Evolutionary conservation across 495 filamentous ascomycete genomes (phyloP).

Genomic region (Daldinia grandis): DNA sequence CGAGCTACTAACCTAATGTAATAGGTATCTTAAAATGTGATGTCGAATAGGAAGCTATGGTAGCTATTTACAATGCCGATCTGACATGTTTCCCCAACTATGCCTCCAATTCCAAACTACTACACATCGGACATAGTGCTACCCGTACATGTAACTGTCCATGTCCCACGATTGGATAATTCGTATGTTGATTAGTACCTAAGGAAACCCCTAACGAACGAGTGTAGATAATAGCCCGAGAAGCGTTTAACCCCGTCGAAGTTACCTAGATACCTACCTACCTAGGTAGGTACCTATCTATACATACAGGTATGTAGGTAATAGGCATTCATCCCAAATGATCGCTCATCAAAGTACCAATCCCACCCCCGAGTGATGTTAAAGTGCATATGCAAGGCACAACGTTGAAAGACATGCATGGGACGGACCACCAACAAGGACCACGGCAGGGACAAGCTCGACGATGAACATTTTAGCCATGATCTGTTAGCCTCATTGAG

Average conservation of each 20-base stretch:
- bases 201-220: conserved; percentile 9
- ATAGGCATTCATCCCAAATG: conserved; percentile 14
- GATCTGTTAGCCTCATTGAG: conserved; percentile 38
- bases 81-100: conserved; percentile 18
- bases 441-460: neutral
- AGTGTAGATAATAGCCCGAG: conserved; percentile 12
- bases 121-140: conserved; percentile 10
- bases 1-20: conserved; percentile 15
- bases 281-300: no score
- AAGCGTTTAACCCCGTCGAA: conserved; percentile 5
- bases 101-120: conserved; percentile 15
- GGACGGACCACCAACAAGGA: conserved; percentile 28
- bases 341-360: conserved; percentile 26
- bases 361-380: conserved; percentile 28
- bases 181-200: conserved; percentile 9
- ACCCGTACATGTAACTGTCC: neutral
- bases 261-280: no score
- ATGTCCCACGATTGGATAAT: conserved; percentile 8
- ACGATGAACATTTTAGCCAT: conserved; percentile 13
- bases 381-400: conserved; percentile 43
- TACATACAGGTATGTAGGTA: no score
- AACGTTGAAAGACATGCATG: conserved; percentile 33
- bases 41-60: conserved; percentile 31
- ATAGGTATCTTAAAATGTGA: conserved; percentile 10
- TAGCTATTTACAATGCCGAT: conserved; percentile 18